phyloP scores from a whole-genome alignment of 257 asterid genomes.

The Solanum raphanifolium region DNA sequence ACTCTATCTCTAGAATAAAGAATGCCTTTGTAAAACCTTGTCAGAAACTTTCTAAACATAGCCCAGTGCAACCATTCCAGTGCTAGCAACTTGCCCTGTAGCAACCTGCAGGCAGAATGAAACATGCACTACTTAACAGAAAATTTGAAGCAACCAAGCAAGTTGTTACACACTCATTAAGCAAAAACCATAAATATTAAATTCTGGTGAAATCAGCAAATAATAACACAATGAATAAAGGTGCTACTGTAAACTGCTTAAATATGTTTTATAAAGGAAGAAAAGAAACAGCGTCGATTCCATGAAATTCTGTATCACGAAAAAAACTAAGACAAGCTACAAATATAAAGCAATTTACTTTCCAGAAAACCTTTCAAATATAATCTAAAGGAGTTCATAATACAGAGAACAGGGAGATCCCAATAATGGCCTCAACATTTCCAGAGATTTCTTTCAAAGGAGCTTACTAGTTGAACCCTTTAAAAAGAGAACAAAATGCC shows the following conservation, averaged over 20 bases:
- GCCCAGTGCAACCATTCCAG: slow-evolving; percentile 66
- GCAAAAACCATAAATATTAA: background rate
- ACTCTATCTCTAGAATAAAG: background rate
- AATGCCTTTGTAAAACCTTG: slow-evolving; percentile 20
- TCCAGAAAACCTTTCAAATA: background rate
- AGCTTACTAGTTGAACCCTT: background rate
- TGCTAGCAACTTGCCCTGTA: slow-evolving; percentile 73
- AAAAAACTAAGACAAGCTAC: background rate
- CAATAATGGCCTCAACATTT: background rate
- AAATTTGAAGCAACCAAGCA: background rate
- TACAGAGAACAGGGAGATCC: background rate
- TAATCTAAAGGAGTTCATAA: background rate
- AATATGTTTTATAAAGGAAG: background rate
- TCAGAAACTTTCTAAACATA: slow-evolving; percentile 70
- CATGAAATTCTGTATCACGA: background rate
- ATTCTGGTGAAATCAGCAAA: background rate
- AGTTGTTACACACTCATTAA: background rate
- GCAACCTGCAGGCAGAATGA: slow-evolving; percentile 35
- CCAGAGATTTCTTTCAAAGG: background rate
- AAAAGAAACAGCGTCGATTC: background rate
- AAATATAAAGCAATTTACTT: background rate
- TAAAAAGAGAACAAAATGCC: background rate
- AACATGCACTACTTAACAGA: background rate
- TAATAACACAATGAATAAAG: background rate
- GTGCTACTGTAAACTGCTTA: background rate